phyloP scores from a whole-genome alignment of 83 land plant species.

The Isoetes engelmannii region DNA sequence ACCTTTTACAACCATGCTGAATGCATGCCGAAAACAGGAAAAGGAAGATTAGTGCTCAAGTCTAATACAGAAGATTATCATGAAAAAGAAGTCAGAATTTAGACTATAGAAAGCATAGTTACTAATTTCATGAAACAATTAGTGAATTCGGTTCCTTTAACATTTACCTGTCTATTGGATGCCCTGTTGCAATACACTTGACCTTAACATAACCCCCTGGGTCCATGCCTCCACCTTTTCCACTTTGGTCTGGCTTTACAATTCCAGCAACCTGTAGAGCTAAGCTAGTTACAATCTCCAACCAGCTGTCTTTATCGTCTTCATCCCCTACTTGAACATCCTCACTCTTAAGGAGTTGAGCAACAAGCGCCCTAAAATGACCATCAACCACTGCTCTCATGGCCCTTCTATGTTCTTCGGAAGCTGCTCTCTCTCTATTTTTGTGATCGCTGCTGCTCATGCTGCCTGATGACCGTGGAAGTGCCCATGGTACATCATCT shows the following conservation, averaged over 20 bases:
- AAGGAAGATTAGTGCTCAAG: too few relatives aligned
- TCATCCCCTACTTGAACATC: slow-evolving; percentile 40
- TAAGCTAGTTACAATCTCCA: slow-evolving; percentile 54
- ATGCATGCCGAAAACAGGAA: not conserved
- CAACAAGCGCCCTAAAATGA: slow-evolving; percentile 82
- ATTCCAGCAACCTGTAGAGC: slow-evolving; percentile 78
- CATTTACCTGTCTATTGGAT: slow-evolving; percentile 52
- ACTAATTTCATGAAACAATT: slow-evolving; percentile 9
- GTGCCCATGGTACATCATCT: slow-evolving; percentile 47
- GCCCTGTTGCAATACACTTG: slow-evolving; percentile 72
- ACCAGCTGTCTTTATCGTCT: slow-evolving; percentile 48
- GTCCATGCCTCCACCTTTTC: slow-evolving; percentile 53
- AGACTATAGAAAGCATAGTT: too few relatives aligned
- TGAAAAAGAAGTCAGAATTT: not conserved
- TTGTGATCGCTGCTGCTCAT: slow-evolving; percentile 29
- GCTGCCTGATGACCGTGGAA: slow-evolving; percentile 40
- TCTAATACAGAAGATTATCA: not conserved
- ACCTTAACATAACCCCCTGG: slow-evolving; percentile 78
- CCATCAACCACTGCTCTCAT: slow-evolving; percentile 54
- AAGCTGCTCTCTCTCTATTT: slow-evolving; percentile 34
- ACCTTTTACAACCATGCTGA: slow-evolving; percentile 68
- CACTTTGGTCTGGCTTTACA: slow-evolving; percentile 52
- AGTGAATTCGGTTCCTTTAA: not conserved
- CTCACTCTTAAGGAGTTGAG: slow-evolving; percentile 63
- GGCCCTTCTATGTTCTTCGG: slow-evolving; percentile 47